Percentiles rank a stretch among this genome's conserved stretches.
Evolutionary conservation across 495 filamentous ascomycete species (phyloP).

Genomic region (Penicillium waksmanii): DNA sequence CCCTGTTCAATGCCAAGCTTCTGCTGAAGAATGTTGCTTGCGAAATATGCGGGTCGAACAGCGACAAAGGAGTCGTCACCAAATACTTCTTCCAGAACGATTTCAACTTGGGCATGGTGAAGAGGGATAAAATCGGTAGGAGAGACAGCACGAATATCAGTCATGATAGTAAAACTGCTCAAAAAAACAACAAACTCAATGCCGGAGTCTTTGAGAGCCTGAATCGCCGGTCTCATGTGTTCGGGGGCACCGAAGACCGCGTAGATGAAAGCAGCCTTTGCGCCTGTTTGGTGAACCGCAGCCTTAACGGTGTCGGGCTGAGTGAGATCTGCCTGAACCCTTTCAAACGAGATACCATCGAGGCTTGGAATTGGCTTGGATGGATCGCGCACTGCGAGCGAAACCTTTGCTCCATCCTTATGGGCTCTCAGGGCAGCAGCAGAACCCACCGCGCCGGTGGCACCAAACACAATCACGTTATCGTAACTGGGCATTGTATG

Average conservation of each 20-base stretch:
- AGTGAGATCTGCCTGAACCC: slow-evolving; percentile 20
- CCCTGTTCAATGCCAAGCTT: slow-evolving; percentile 14
- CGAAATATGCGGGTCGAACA: slow-evolving; percentile 20
- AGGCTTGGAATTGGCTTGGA: slow-evolving; percentile 17
- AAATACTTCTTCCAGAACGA: slow-evolving; percentile 22
- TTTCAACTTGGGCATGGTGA: slow-evolving; percentile 21
- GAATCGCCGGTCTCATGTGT: slow-evolving; percentile 11
- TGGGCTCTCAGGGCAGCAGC: slow-evolving; percentile 15
- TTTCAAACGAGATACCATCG: slow-evolving; percentile 1
- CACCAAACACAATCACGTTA: slow-evolving; percentile 23
- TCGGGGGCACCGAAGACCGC: slow-evolving; percentile 11
- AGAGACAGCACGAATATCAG: slow-evolving; percentile 1
- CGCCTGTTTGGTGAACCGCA: slow-evolving; percentile 14
- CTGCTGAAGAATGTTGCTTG: slow-evolving; percentile 14
- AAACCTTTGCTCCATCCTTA: slow-evolving; percentile 16
- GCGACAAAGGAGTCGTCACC: slow-evolving; percentile 17
- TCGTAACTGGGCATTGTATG: slow-evolving; percentile 7
- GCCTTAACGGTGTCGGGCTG: slow-evolving; percentile 12
- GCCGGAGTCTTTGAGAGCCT: slow-evolving; percentile 17
- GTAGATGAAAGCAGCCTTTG: slow-evolving; percentile 22
- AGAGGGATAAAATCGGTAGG: slow-evolving; percentile 14
- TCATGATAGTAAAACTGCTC: slow-evolving; percentile 22
- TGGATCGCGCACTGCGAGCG: slow-evolving; percentile 20
- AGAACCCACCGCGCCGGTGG: slow-evolving; percentile 18
- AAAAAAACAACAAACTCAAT: slow-evolving; percentile 23